Percentiles rank a stretch among this genome's conserved stretches.
These are phyloP conservation scores for Crithidia brevicula DNA, from an alignment of 208 protist genomes.

Conservation along the genomic window DNA sequence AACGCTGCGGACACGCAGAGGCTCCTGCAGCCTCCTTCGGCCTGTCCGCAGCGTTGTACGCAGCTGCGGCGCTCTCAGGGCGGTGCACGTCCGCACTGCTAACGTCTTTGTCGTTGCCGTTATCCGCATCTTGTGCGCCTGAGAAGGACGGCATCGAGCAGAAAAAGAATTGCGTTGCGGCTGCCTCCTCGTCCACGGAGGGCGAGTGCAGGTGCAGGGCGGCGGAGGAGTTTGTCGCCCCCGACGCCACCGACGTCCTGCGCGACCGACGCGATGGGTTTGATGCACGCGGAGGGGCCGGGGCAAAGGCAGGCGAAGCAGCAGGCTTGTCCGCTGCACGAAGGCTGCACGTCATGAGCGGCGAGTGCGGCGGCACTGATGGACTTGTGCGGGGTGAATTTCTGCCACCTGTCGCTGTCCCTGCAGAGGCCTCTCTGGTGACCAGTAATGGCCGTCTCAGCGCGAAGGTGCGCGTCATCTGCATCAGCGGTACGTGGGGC, in stretches of 20 bases:
- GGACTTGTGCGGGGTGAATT: not conserved
- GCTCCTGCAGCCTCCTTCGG: not conserved
- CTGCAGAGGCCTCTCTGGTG: slow-evolving; percentile 15
- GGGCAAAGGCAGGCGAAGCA: slow-evolving; percentile 11
- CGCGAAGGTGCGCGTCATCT: slow-evolving; percentile 25
- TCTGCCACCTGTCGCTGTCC: not conserved
- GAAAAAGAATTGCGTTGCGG: slow-evolving; percentile 20
- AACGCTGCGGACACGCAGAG: not conserved
- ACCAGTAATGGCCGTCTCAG: slow-evolving; percentile 24
- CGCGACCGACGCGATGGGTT: slow-evolving; percentile 13
- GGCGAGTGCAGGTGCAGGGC: not conserved
- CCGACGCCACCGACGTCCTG: slow-evolving; percentile 14
- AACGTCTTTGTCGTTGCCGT: not conserved
- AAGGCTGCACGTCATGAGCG: not conserved
- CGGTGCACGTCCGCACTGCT: no score
- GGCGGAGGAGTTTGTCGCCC: slow-evolving; percentile 22
- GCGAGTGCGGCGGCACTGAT: not conserved
- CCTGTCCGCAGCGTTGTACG: not conserved
- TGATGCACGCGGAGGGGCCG: slow-evolving; percentile 6
- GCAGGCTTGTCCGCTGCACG: no score
- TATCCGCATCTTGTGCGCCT: not conserved
- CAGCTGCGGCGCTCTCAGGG: not conserved
- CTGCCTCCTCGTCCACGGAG: slow-evolving; percentile 18
- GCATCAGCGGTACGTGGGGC: slow-evolving; percentile 2
- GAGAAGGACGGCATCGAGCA: slow-evolving; percentile 11